Evolutionary conservation across 257 asterid species (phyloP).

Genomic region (Parsonsia alboflavescens): DNA sequence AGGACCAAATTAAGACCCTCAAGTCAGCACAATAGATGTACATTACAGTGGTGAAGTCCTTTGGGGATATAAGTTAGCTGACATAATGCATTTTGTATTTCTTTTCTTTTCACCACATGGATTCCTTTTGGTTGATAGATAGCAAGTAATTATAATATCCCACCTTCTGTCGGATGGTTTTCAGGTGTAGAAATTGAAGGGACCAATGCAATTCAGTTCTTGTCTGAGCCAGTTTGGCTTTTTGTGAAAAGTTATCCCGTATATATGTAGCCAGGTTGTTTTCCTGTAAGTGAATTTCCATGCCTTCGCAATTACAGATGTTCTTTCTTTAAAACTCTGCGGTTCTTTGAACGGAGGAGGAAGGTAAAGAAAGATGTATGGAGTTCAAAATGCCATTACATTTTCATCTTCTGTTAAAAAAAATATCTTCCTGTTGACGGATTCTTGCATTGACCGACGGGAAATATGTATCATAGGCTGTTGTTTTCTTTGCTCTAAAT

Average conservation of each 20-base stretch:
- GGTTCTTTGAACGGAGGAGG: neutral
- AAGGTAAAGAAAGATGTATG: neutral
- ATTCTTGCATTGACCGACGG: too few species aligned
- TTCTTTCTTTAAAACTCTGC: neutral
- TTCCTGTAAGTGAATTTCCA: neutral
- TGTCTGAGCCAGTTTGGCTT: neutral
- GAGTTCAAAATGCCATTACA: neutral
- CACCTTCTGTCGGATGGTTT: neutral
- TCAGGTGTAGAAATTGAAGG: neutral
- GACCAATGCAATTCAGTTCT: neutral
- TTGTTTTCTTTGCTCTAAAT: too few species aligned
- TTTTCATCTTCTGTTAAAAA: neutral
- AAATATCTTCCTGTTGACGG: too few species aligned
- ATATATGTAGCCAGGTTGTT: neutral
- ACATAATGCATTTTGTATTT: neutral
- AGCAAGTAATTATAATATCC: neutral
- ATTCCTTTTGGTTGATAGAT: neutral
- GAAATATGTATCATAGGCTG: too few species aligned
- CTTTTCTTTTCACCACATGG: neutral
- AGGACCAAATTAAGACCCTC: neutral
- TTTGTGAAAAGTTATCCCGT: neutral
- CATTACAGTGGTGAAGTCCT: neutral
- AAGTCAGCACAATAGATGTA: neutral
- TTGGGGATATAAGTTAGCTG: neutral
- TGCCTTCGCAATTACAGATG: neutral